Evolutionary conservation across 805 yeast species (phyloP).

Genomic region (Wickerhamomyces ciferrii): DNA sequence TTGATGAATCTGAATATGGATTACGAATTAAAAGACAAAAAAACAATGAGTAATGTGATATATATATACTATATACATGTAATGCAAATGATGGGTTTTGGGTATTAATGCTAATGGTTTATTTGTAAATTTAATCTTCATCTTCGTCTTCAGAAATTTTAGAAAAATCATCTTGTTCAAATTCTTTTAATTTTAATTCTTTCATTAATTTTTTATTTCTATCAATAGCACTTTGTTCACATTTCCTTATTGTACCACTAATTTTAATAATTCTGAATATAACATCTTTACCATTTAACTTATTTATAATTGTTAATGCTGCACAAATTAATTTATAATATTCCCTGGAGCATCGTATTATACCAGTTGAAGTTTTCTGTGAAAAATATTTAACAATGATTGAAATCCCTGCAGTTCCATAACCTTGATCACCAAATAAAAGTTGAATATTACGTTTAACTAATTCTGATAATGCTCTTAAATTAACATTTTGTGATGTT

Average conservation of each 20-base stretch:
- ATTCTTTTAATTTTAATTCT: constrained; percentile 7
- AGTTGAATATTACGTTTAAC: constrained; percentile 52
- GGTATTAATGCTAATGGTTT: no score
- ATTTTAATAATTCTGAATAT: constrained; percentile 61
- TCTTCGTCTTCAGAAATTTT: constrained; percentile 14
- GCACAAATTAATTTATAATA: constrained; percentile 58
- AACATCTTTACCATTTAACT: constrained; percentile 39
- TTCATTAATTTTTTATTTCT: constrained; percentile 31
- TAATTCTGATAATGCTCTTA: constrained; percentile 44
- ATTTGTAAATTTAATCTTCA: background rate
- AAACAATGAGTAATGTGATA: constrained; percentile 4
- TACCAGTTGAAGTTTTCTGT: constrained; percentile 77
- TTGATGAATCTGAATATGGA: constrained; percentile 18
- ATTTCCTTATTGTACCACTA: constrained; percentile 83
- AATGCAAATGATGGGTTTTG: background rate
- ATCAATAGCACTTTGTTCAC: constrained; percentile 65
- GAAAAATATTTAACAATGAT: constrained; percentile 76
- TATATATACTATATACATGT: background rate
- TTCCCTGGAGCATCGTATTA: constrained; percentile 68
- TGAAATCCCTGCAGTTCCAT: constrained; percentile 56
- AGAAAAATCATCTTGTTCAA: constrained; percentile 12
- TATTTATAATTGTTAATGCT: constrained; percentile 53
- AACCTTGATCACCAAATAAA: constrained; percentile 76
- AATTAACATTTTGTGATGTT: constrained; percentile 40
- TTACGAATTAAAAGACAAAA: constrained; percentile 13